Conservation (phyloP, 2,329 filamentous ascomycete species). For the Phialophora expanda region DNA sequence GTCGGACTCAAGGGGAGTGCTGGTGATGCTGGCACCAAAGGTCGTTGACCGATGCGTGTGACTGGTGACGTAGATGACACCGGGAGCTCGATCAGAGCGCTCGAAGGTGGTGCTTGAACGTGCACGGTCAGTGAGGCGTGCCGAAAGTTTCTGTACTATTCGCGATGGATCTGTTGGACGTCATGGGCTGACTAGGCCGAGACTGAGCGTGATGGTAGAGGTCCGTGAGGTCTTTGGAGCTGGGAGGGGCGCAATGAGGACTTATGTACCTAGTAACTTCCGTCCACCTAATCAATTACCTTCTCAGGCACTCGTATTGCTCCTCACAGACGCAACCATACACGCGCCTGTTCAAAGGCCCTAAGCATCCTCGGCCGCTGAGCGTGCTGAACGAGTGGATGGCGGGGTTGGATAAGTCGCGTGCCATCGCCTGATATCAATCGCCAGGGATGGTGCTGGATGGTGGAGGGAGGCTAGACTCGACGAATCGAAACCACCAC, state of each 20-base stretch:
- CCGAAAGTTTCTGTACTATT: slow-evolving; percentile 2
- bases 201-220: not conserved
- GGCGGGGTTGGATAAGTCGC: not conserved
- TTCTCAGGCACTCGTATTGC: slow-evolving; percentile 3
- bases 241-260: not conserved
- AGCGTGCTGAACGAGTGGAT: not conserved
- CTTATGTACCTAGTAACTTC: not conserved
- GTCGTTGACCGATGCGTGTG: not conserved
- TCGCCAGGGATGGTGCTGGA: slow-evolving; percentile 4
- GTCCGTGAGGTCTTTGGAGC: not conserved
- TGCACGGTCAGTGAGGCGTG: not conserved
- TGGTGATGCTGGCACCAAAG: not conserved
- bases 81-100: not conserved
- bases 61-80: slow-evolving; percentile 17
- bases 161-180: not conserved
- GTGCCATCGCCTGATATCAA: not conserved
- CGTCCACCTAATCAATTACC: not conserved
- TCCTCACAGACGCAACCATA: not conserved
- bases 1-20: not conserved
- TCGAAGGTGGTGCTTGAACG: not conserved
- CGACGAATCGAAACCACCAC: not conserved
- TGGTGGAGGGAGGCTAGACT: not conserved
- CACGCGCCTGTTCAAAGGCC: not conserved
- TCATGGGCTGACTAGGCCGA: not conserved
- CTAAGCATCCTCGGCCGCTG: not conserved